phyloP scores from a whole-genome alignment of 2,329 filamentous ascomycete genomes.

The Arthrobotrys pseudoclavata region DNA sequence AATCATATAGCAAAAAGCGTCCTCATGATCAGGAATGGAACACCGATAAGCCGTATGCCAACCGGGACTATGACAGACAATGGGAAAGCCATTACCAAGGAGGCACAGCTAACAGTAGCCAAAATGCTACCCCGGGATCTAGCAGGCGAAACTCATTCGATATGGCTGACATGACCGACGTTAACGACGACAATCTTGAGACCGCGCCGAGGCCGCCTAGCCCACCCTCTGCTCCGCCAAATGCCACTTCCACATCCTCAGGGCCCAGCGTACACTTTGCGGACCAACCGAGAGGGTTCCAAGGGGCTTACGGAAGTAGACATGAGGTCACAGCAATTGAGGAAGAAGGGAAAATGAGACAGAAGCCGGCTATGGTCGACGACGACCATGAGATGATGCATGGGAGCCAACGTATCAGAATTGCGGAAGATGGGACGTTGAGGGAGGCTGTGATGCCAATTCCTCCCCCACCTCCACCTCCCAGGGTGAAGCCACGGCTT shows the following conservation, averaged over 20 bases:
- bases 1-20: conserved; percentile 34
- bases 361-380: conserved; percentile 15
- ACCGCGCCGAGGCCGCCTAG: conserved; percentile 45
- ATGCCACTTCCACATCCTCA: background rate
- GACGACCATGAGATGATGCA: conserved; percentile 57
- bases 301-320: conserved; percentile 28
- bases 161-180: conserved; percentile 3
- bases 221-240: conserved; percentile 30
- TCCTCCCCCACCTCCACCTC: conserved; percentile 39
- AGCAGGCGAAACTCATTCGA: conserved; percentile 53
- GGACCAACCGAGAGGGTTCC: conserved; percentile 23
- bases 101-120: conserved; percentile 55
- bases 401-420: conserved; percentile 40
- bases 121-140: conserved; percentile 46
- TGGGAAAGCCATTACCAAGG: conserved; percentile 32
- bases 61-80: conserved; percentile 32
- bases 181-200: conserved; percentile 33
- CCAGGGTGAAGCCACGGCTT: conserved; percentile 21
- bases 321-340: conserved; percentile 38
- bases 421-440: conserved; percentile 42
- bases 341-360: conserved; percentile 26
- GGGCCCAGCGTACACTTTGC: conserved; percentile 54
- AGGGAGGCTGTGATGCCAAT: conserved; percentile 31
- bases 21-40: conserved; percentile 40
- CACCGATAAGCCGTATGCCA: conserved; percentile 27